Evolutionary conservation across 2,329 filamentous ascomycete species (phyloP).

Genomic region (Onygenales sp.): DNA sequence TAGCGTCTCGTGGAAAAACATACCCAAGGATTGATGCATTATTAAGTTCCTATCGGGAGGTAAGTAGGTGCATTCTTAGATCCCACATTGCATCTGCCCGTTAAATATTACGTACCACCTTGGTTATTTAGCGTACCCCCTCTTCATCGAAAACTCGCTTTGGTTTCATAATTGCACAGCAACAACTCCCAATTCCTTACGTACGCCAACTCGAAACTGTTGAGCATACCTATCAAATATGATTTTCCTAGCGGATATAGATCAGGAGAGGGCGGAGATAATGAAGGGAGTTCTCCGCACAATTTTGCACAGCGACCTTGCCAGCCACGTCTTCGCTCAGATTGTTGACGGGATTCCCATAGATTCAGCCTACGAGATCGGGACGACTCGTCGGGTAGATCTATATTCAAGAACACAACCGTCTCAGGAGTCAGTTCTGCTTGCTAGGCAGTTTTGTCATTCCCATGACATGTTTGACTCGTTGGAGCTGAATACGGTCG

Average conservation of each 20-base stretch:
- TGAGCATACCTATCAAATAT: too few species aligned
- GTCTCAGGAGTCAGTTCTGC: background rate
- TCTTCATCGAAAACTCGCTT: too few species aligned
- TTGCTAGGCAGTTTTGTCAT: background rate
- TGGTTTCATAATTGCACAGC: too few species aligned
- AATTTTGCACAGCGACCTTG: background rate
- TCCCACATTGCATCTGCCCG: too few species aligned
- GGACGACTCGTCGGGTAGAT: background rate
- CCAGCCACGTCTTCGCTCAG: background rate
- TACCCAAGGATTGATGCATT: too few species aligned
- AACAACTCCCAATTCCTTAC: too few species aligned
- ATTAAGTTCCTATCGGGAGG: too few species aligned
- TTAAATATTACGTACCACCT: too few species aligned
- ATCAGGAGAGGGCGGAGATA: background rate
- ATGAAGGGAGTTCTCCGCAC: background rate
- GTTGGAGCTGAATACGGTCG: background rate
- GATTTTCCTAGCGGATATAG: background rate
- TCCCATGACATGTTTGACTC: background rate
- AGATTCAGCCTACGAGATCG: background rate
- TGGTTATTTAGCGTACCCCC: too few species aligned
- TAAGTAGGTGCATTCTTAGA: too few species aligned
- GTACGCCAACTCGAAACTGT: too few species aligned
- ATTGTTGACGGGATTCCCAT: slow-evolving; percentile 2
- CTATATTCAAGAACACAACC: background rate
- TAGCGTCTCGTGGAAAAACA: too few species aligned